Evolutionary conservation across 2,329 filamentous ascomycete genomes (phyloP), one percentile per base, ranked within the genome.

Genomic region (Botrytis sinoallii): DNA sequence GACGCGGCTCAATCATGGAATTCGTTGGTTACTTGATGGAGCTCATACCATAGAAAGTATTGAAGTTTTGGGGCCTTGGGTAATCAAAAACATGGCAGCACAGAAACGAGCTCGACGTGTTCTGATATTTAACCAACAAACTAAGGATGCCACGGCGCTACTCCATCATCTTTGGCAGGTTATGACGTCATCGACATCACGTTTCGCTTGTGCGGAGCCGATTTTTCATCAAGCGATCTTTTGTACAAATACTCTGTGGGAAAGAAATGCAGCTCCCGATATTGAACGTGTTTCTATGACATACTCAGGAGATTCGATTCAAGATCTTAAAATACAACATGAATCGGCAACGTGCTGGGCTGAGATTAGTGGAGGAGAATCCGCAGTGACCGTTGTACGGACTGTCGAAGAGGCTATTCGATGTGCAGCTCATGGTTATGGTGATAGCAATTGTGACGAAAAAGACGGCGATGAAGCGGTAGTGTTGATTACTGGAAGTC

Each of bases 91-190:
- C 4, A 46, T 65, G 42, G 29, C 4, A 29, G 18, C 29, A 3
- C 63, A 25, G n/a, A 42, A 14, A 46, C 29, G 25, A 14, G 63
- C 42, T 20, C 42, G 63, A 25, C 40, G 63, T 25, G n/a, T 65
- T 14, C 63, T 65, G 16, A 65, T 65, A 32, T 65, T 65, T 12
- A 65, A 65, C 2, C 63, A 65, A 35, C 63, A 65, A n/a, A 65
- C 20, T 2, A 65, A 65, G 2, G 63, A 65, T 65, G 63, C 63
- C 16, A 35, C 18, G 5, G 63, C 63, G 18, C 42, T 65, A 46
- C 63, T 65, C 22, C 63, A 6, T 14, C 12, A 65, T 46, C 63
- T 65, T 16, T 65, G 63, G 63, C 40, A 65, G 18, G 32, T 65
- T 4, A 65, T 65, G 63, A 29, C 16, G 44, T 65, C 42, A 46